Evolutionary conservation across 192 early-diverging fungal genomes (phyloP).

Genomic region (Haplosporangium gracile): DNA sequence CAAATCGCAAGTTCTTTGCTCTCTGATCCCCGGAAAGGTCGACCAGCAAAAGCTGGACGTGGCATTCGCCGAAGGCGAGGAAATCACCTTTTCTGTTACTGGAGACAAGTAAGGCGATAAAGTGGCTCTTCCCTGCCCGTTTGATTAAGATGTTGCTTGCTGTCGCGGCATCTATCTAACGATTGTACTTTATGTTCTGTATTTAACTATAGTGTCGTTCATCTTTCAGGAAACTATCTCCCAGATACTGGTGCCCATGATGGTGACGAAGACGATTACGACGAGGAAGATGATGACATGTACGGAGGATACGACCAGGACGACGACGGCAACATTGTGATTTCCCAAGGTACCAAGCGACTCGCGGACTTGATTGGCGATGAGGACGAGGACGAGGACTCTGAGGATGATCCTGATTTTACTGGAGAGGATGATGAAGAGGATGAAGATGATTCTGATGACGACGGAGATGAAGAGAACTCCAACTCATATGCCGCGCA

Average conservation of each 20-base stretch:
- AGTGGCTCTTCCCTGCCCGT: neutral
- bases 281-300: conserved; percentile 38
- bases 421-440: conserved; percentile 56
- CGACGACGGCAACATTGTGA: conserved; percentile 11
- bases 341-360: conserved; percentile 41
- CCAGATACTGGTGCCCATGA: conserved; percentile 48
- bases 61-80: conserved; percentile 81
- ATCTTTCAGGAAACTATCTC: conserved; percentile 78
- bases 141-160: neutral
- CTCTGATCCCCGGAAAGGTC: conserved; percentile 78
- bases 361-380: conserved; percentile 29
- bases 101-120: conserved; percentile 67
- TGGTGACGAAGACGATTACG: conserved; percentile 26
- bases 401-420: conserved; percentile 49
- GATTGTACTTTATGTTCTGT: neutral
- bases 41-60: conserved; percentile 83
- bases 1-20: conserved; percentile 84
- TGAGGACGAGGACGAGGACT: conserved; percentile 43
- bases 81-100: conserved; percentile 81
- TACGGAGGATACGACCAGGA: conserved; percentile 16
- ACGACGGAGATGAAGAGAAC: conserved; percentile 8
- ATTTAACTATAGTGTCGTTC: conserved; percentile 53
- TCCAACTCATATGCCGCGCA: neutral
- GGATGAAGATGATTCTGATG: conserved; percentile 43
- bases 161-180: neutral